phyloP scores from a whole-genome alignment of 2,329 filamentous ascomycete genomes.

The Fusarium sororula region DNA sequence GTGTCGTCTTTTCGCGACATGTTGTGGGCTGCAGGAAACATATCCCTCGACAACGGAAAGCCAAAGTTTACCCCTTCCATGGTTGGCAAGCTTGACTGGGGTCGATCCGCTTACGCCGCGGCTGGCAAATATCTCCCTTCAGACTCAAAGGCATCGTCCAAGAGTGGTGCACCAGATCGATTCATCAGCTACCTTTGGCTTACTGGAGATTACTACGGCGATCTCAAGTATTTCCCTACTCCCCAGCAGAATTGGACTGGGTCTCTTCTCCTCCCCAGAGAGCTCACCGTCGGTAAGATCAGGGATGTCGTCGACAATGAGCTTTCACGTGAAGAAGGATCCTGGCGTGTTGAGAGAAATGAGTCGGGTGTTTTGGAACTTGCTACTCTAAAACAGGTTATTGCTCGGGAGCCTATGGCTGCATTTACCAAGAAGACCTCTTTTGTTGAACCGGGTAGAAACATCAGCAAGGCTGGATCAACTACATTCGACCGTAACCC shows the following conservation, averaged over 20 bases:
- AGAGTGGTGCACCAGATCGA: slow-evolving; percentile 51
- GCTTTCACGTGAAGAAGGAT: slow-evolving; percentile 49
- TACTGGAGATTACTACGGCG: slow-evolving; percentile 54
- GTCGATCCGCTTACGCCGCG: slow-evolving; percentile 53
- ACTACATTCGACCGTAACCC: slow-evolving; percentile 17
- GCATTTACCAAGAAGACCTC: slow-evolving; percentile 43
- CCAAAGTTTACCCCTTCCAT: slow-evolving; percentile 52
- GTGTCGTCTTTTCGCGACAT: slow-evolving; percentile 52
- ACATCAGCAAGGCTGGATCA: slow-evolving; percentile 22
- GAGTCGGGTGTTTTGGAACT: slow-evolving; percentile 49
- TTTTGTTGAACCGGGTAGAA: slow-evolving; percentile 39
- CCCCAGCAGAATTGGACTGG: slow-evolving; percentile 56
- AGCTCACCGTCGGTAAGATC: slow-evolving; percentile 53
- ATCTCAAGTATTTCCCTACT: slow-evolving; percentile 48
- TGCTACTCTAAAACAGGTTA: slow-evolving; percentile 49
- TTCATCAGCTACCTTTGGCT: slow-evolving; percentile 55
- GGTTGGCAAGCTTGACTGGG: slow-evolving; percentile 54
- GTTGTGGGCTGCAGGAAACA: slow-evolving; percentile 52
- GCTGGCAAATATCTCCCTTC: slow-evolving; percentile 53
- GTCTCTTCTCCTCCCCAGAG: slow-evolving; percentile 53
- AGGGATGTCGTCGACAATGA: slow-evolving; percentile 52
- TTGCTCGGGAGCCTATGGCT: slow-evolving; percentile 49
- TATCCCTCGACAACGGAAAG: slow-evolving; percentile 41
- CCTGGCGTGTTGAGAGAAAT: slow-evolving; percentile 49
- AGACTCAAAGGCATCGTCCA: slow-evolving; percentile 48